Evolutionary conservation across 306 rosid genomes (phyloP), one percentile per base, ranked within the genome.

Genomic region (Parietaria judaica): DNA sequence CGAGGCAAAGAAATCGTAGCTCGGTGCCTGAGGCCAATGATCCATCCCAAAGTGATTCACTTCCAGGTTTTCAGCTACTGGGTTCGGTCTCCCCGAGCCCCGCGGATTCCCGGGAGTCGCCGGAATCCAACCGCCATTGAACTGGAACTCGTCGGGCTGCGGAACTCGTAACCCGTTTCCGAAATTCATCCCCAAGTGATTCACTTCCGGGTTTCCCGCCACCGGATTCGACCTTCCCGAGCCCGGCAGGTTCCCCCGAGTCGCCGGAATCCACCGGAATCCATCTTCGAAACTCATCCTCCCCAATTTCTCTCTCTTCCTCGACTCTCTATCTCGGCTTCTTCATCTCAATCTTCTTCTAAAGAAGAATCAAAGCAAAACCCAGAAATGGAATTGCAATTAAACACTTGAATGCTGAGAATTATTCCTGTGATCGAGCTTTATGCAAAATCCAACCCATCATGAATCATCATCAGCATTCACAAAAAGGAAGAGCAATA

Each of bases 21-120:
- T 75, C 34, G 65, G 64, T 23, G 13, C 60, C 8, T 69, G 74
- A 38, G 48, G 61, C 77, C 70, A 84, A 60, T 70, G 63, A 50
- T 44, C 59, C 66, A 69, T 58, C 7, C 60, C 68, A 43, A 48
- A 53, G 47, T 56, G 74, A 70, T 72, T 77, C 51, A 58, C 71
- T 8, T 54, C 31, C 55, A 69, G 74, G 54, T 72, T 71, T 3
- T 36, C 72, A 34, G 74, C 41, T 60, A 39, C 54, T 7, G 54
- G 47, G 51, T 66, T 57, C 31, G 77, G 38, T 74, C 78, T 74
- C 45, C 36, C 7, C 58, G 43, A 76, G 73, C 58, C 48, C 45
- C 56, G 79, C 64, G 64, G 79, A 70, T 76, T 84, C 70, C 72
- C 69, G 8, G 88, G 90, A 16, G 80, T 79, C 69, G 74, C 58